These are phyloP conservation scores for Saccharomycopsis babjevae DNA, from an alignment of 805 yeast species.

Conservation along the genomic window DNA sequence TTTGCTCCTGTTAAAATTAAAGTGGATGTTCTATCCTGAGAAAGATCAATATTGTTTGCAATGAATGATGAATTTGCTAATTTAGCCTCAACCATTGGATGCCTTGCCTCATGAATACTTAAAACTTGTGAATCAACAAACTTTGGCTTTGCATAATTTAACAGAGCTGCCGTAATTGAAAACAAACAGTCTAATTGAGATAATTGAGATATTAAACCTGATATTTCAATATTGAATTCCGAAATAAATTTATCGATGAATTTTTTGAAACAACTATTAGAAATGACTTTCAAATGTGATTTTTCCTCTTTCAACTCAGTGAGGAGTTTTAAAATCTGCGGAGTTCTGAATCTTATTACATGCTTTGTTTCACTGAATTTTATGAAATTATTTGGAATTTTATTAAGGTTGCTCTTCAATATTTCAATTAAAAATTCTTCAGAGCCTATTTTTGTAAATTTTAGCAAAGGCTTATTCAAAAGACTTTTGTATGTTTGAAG, in stretches of 20 bases:
- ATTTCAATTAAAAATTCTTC: slow-evolving; percentile 74
- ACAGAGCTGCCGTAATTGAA: slow-evolving; percentile 54
- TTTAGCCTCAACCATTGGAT: slow-evolving; percentile 54
- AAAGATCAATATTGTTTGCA: slow-evolving; percentile 53
- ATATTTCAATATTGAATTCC: slow-evolving; percentile 28
- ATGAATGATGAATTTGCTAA: slow-evolving; percentile 36
- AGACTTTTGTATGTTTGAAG: slow-evolving; percentile 35
- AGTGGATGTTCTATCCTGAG: slow-evolving; percentile 30
- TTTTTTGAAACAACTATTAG: slow-evolving; percentile 38
- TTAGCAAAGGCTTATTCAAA: slow-evolving; percentile 47
- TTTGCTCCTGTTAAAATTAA: slow-evolving; percentile 76
- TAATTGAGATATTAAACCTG: slow-evolving; percentile 36
- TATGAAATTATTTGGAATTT: slow-evolving; percentile 66
- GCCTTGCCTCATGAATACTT: slow-evolving; percentile 46
- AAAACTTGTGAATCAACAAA: slow-evolving; percentile 39
- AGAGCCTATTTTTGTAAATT: slow-evolving; percentile 46
- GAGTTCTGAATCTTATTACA: slow-evolving; percentile 66
- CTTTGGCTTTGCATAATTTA: slow-evolving; percentile 40
- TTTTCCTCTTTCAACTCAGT: slow-evolving; percentile 49
- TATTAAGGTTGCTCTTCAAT: slow-evolving; percentile 42
- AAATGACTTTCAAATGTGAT: slow-evolving; percentile 38
- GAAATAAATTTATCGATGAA: slow-evolving; percentile 32
- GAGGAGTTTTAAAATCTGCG: slow-evolving; percentile 40
- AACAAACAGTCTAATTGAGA: slow-evolving; percentile 56
- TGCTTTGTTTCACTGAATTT: slow-evolving; percentile 60